phyloP scores from a whole-genome alignment of 2,329 filamentous ascomycete species.

The Parastagonospora nodorum region DNA sequence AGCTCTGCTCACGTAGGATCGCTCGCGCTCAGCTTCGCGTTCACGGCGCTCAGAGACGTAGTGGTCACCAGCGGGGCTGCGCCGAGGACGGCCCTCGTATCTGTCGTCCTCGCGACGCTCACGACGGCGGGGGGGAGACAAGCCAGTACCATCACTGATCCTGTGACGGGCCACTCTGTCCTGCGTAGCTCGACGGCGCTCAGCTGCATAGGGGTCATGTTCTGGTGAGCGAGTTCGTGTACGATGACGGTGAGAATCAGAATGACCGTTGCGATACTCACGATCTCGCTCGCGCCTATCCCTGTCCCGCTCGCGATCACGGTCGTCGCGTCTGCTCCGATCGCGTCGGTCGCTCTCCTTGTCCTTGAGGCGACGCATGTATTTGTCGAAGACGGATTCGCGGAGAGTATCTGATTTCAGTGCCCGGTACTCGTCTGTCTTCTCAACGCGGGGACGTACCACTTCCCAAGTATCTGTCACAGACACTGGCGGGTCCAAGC shows the following conservation, averaged over 20 bases:
- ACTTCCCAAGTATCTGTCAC: constrained; percentile 85
- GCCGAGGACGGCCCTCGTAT: constrained; percentile 56
- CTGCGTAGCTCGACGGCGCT: constrained; percentile 89
- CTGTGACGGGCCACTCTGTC: constrained; percentile 93
- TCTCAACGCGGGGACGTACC: constrained; percentile 78
- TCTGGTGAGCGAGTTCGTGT: constrained; percentile 87
- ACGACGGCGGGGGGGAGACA: constrained; percentile 57
- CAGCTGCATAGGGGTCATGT: constrained; percentile 90
- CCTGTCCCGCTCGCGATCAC: constrained; percentile 47
- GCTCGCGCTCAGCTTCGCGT: constrained; percentile 87
- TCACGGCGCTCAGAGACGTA: constrained; percentile 88
- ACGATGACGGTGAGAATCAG: constrained; percentile 49
- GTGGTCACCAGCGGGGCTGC: constrained; percentile 63
- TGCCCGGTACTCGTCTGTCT: constrained; percentile 81
- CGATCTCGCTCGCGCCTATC: constrained; percentile 49
- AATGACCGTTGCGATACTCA: constrained; percentile 48
- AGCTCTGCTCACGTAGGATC: constrained; percentile 77
- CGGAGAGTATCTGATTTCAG: constrained; percentile 83
- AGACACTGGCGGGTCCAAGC: constrained; percentile 81
- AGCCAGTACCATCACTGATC: constrained; percentile 72
- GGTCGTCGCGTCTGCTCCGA: constrained; percentile 45
- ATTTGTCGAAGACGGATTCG: constrained; percentile 85
- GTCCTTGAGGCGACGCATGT: constrained; percentile 86
- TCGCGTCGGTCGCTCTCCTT: constrained; percentile 72
- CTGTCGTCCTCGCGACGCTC: constrained; percentile 47